Evolutionary conservation across 345 rosid genomes (phyloP), one percentile per base, ranked within the genome.

Genomic region (Brassica napus): DNA sequence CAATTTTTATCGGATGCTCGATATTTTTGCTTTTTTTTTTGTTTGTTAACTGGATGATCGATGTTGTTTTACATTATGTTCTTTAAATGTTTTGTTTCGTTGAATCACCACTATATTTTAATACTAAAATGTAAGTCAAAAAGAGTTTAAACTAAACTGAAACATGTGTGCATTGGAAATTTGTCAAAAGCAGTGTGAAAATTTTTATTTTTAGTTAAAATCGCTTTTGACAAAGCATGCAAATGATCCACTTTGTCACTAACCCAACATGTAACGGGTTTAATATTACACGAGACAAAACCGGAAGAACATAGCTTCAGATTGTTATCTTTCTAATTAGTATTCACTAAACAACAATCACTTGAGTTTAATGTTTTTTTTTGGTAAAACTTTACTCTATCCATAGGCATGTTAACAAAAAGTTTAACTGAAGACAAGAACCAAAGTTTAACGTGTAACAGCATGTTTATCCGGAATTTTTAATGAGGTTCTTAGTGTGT

Each of bases 111-210:
- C 4, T 15, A 16, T 4, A 8, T 26, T 14, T 8, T 8, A 16
- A 21, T 21, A 16, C 6, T 62, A 14, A 62, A 4, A 62, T 6
- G 3, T 28, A 62, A 14, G 8, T 2, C 37, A 62, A 62, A 59
- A 9, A 30, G 10, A 18, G 9, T 16, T 65, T 65, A 39, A 23
- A 63, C 12, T 3, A 30, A 74, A 52, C 61, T 7, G 63, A 65
- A 75, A 2, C 64, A 75, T 75, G 66, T 28, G 47, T 62, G 58
- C 75, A 39, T 74, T 69, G 32, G 10, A 32, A 28, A 28, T 4
- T 73, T 79, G 78, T 79, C 34, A 69, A 75, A 80, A 80, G 83
- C 63, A 70, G 76, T 75, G 66, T 75, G 83, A 80, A 79, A 75
- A 6, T 70, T 70, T 75, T 55, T 31, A 14, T 64, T 62, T 64